Evolutionary conservation across 31 red algal genomes (phyloP), one percentile per base, ranked within the genome.

Genomic region (Endocladia muricata): DNA sequence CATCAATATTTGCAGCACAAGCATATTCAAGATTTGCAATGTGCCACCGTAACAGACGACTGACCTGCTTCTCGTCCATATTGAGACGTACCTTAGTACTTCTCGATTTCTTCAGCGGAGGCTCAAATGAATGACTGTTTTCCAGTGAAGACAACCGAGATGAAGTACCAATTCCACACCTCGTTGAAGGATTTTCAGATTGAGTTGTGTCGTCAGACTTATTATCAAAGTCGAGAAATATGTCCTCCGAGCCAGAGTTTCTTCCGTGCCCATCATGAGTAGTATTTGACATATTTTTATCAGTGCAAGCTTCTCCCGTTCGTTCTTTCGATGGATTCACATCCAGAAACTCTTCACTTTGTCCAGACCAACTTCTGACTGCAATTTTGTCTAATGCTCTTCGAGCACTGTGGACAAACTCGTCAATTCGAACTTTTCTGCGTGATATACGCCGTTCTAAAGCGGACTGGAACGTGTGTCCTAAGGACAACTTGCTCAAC

Each of bases 11-110:
- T 37, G 94, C 76, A 33, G 88, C 94, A 73, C 94, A 97, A 52
- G 55, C 94, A 76, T 97, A 97, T 70, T 97, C 94, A 21, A 97
- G 80, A 37, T 97, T 97, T 41, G 94, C 88, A 11, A 88, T 76
- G 61, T 97, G 94, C 94, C 94, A 97, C 31, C 85, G 77, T 0
- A 97, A 13, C 3, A 97, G 52, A 1, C 88, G 84, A 17, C 51
- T 56, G 55, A 83, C 62, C 22, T 88, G 70, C 63, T 49, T 79
- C 0, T 77, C 74, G 11, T 79, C 73, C 21, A 36, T 29, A 3
- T 62, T 59, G 29, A 23, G 11, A 3, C 26, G 59, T 31, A 26
- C 69, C 32, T 29, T 37, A 5, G 23, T 4, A 25, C 31, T 61
- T 5, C 36, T 64, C 35, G 26, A 13, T 35, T 28, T 19, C 2